Base-by-base conservation (phyloP, 2,329 filamentous ascomycete genomes). In the Pseudocercospora crystallina region DNA sequence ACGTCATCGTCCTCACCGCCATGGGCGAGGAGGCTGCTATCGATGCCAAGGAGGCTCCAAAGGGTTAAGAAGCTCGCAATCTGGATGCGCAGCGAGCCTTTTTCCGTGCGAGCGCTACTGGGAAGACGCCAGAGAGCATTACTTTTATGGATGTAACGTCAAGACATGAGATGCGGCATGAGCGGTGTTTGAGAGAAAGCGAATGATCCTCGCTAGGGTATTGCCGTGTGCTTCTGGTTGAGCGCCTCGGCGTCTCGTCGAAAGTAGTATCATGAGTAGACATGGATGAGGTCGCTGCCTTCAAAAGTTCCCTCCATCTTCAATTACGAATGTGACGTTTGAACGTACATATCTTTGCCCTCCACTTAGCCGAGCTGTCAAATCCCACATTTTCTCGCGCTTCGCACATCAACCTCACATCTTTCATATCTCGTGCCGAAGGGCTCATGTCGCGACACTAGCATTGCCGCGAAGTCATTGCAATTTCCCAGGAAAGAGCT, bases 11-110 rank as follows among this genome's bases (percentile, higher is more conserved):
- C 73, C 87, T 95, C 72, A 89, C 89, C 68, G 85, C 94, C 73
- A 99, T 99, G 94, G 89, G 89, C 71, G 92, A 99, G 80, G 89
- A 97, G 82, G 78, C 82, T 67, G 87, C 86, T 70, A 86, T 96
- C 73, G 91, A 96, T 72, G 87, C 85, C 77, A 97, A 97, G 85
- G 91, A 96, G 79, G 89, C 89, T 74, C 85, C 88, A 74, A 75
- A 70, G 56, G 53, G 57, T 54, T 59, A 59, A 56, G 43, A 31
- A 41, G 37, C 35, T 44, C 14, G 36, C 37, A 40, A 41, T 32
- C 34, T 47, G 46, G 46, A 40, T 43, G 55, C 53, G 49, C 53
- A 52, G 53, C 53, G 49, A 51, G 45, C 31, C 43, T 47, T 49
- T 43, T 47, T 17, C 32, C 36, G 53, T 40, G 47, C 42, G 47